A percentile compares a stretch with the other conserved stretches of the same genome.
Evolutionary conservation across 176 grass and related monocot genomes (phyloP).

Genomic region (Avena sativa): DNA sequence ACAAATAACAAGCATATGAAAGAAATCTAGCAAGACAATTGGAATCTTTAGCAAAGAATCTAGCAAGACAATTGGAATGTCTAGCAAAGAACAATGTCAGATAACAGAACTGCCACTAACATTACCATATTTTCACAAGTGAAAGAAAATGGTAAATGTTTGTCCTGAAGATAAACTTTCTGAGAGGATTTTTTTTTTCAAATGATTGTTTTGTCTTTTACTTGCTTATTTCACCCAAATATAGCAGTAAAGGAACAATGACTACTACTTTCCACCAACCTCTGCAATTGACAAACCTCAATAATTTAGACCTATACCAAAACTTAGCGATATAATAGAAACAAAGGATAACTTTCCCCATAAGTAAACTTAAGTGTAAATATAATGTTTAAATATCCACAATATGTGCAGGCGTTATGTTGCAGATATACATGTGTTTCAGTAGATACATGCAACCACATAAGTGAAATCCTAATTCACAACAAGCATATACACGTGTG

Average conservation of each 20-base stretch:
- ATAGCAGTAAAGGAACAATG: not conserved
- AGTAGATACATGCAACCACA: conserved; percentile 8
- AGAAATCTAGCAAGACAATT: not conserved
- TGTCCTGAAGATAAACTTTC: not conserved
- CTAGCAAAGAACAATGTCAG: conserved; percentile 20
- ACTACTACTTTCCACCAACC: not conserved
- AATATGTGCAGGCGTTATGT: not conserved
- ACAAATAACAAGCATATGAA: not conserved
- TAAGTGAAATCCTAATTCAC: not conserved
- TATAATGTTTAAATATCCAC: not conserved
- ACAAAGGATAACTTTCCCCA: conserved; percentile 1
- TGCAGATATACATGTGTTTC: conserved; percentile 8
- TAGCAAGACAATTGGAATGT: not conserved
- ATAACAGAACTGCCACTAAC: conserved; percentile 7
- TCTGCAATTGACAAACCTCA: conserved; percentile 12
- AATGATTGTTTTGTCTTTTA: not conserved
- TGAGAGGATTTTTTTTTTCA: not conserved
- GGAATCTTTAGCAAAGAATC: not conserved
- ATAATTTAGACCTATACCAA: not conserved
- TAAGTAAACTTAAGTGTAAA: conserved; percentile 3
- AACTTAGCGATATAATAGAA: not conserved
- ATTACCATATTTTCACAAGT: not conserved
- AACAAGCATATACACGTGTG: not conserved
- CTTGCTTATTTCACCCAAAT: not conserved
- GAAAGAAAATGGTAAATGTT: not conserved